Base-by-base conservation (phyloP, 352 stramenopile genomes). In the Pythium scleroteichum region DNA sequence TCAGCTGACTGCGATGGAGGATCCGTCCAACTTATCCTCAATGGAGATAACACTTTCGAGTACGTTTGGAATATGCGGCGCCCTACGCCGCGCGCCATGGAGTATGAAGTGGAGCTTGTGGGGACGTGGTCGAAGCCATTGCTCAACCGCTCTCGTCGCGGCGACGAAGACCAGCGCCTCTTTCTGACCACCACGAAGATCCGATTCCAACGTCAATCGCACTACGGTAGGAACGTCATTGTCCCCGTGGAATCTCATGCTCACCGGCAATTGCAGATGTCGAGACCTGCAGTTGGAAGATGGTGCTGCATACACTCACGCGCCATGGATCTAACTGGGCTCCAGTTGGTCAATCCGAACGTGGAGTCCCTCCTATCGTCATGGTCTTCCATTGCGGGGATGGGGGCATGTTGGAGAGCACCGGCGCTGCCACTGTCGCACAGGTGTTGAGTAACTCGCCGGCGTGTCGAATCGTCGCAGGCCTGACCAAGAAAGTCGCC, bases 31-130 rank as follows among this genome's bases (percentile, higher is more conserved):
- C 44, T 94, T 1, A 33, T 88, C 13, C 72, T 94, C 7, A 81
- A 94, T 58, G 83, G 82, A 3, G 83, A 94, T 65, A 93, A 91
- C 60, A 79, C 79, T 6, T 94, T 94, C 46, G 81, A 93, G 48
- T 94, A 94, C 56, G 14, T 67, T 24, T 93, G 82, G 83, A 84
- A 60, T 17, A 72, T 92, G 73, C 76, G 71, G 23, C 76, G 82
- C 12, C 75, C 57, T 20, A 73, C 66, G 8, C 58, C 66, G 10
- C 75, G 82, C 1, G 72, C 80, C 13, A 92, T 90, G 79, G 79
- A 94, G 62, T 83, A 90, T 42, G 69, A 47, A 4, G 76, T 93
- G 12, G 79, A 93, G 51, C 86, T 94, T 48, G 58, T 63, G 2
- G 85, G 85, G 12, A 39, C 22, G 27, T 94, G 85, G 85, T 66